Evolutionary conservation across 768 basidiomycete genomes (phyloP).

Genomic region (Dendrothele bispora): DNA sequence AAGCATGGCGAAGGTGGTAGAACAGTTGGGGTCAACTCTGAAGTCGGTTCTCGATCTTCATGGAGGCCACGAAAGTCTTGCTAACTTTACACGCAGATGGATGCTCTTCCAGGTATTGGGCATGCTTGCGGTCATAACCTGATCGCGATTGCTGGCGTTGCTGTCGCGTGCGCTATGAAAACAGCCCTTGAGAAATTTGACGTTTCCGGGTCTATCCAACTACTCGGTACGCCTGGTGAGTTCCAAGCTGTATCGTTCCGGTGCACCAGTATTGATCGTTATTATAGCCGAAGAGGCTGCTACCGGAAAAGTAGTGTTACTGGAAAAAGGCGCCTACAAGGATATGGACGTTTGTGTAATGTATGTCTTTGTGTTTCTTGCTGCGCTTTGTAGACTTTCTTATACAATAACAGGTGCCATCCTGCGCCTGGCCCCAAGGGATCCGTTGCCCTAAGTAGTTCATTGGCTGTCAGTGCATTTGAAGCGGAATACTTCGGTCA

Average conservation of each 20-base stretch:
- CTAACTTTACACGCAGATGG: not conserved
- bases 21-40: conserved; percentile 78
- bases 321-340: conserved; percentile 70
- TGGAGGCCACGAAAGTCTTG: not conserved
- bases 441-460: conserved; percentile 63
- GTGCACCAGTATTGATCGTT: not conserved
- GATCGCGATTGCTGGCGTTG: conserved; percentile 75
- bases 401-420: conserved; percentile 66
- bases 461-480: conserved; percentile 60
- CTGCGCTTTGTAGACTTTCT: not conserved
- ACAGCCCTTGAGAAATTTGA: conserved; percentile 58
- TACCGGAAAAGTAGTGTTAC: conserved; percentile 67
- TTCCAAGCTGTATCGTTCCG: not conserved
- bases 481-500: conserved; percentile 69
- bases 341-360: conserved; percentile 79
- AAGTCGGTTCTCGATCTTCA: conserved; percentile 43
- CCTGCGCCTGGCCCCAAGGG: conserved; percentile 75
- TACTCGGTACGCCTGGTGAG: conserved; percentile 77
- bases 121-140: conserved; percentile 84
- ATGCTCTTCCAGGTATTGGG: too few species aligned
- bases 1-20: conserved; percentile 64
- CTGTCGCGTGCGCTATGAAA: conserved; percentile 66
- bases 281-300: conserved; percentile 76
- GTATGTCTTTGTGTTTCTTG: conserved; percentile 30
- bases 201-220: conserved; percentile 64